These are phyloP conservation scores for Alternaria panax DNA, from an alignment of 2,329 filamentous ascomycete genomes.

Conservation along the genomic window DNA sequence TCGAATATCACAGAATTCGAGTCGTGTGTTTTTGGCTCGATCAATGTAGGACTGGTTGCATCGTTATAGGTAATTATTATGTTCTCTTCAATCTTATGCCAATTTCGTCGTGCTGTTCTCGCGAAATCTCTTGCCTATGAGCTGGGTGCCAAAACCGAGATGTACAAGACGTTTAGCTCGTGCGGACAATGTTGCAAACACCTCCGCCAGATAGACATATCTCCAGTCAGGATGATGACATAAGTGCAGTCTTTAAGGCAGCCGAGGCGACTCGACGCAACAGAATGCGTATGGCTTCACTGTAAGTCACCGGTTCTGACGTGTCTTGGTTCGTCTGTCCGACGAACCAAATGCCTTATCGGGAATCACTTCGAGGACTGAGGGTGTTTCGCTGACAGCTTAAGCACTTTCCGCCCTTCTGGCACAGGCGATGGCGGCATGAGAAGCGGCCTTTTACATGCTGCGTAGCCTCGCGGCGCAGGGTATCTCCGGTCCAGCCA, in stretches of 20 bases:
- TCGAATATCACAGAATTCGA: too few relatives aligned
- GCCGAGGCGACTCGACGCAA: not conserved
- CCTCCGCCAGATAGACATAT: too few relatives aligned
- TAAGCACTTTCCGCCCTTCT: slow-evolving; percentile 13
- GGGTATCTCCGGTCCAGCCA: slow-evolving; percentile 45
- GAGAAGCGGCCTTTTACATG: slow-evolving; percentile 41
- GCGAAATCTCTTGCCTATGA: too few relatives aligned
- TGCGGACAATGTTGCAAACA: not conserved
- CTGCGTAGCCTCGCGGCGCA: slow-evolving; percentile 28
- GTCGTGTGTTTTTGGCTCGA: too few relatives aligned
- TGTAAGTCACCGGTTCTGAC: not conserved
- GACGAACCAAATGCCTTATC: not conserved
- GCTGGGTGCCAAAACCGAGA: too few relatives aligned
- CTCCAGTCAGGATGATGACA: not conserved
- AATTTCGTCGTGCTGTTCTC: too few relatives aligned
- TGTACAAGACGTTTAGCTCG: too few relatives aligned
- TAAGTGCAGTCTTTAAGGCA: not conserved
- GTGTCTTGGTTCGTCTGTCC: not conserved
- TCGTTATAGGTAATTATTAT: too few relatives aligned
- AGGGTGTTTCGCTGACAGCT: not conserved
- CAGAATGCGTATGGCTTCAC: not conserved
- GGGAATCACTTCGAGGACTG: not conserved
- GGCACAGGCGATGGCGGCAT: slow-evolving; percentile 21
- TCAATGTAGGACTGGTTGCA: too few relatives aligned
- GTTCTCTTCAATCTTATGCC: too few relatives aligned